These are phyloP conservation scores for Clonostachys rhizophaga DNA, from an alignment of 2,329 filamentous ascomycete species.

Conservation along the genomic window DNA sequence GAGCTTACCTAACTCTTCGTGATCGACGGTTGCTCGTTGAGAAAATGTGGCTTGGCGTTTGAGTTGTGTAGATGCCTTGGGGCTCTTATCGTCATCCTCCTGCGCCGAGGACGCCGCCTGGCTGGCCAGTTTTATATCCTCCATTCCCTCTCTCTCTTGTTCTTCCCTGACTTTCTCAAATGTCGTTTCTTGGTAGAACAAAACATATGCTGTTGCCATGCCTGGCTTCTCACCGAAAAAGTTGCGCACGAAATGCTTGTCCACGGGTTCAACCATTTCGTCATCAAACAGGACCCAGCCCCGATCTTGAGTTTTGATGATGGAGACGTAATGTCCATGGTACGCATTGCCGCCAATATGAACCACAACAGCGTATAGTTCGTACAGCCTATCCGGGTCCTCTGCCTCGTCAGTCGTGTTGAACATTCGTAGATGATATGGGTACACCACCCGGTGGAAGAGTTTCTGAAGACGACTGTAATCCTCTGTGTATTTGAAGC, in stretches of 20 bases:
- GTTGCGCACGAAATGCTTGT: constrained; percentile 92
- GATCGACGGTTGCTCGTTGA: constrained; percentile 35
- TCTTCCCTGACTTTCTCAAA: constrained; percentile 67
- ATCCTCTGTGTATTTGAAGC: constrained; percentile 98
- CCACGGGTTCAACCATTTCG: constrained; percentile 96
- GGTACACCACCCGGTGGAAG: constrained; percentile 95
- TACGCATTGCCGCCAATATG: constrained; percentile 97
- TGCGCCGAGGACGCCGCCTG: constrained; percentile 52
- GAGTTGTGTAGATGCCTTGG: constrained; percentile 14
- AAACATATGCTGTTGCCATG: constrained; percentile 89
- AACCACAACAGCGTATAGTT: constrained; percentile 94
- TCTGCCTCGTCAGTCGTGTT: constrained; percentile 96
- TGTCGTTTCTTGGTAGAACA: constrained; percentile 94
- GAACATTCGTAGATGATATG: constrained; percentile 92
- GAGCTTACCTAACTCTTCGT: constrained; percentile 51
- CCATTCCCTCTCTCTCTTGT: constrained; percentile 74
- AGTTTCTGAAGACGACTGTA: constrained; percentile 90
- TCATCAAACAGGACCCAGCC: constrained; percentile 98
- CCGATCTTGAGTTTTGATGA: constrained; percentile 94
- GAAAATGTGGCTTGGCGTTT: constrained; percentile 48
- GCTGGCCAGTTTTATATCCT: constrained; percentile 53
- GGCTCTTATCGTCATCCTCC: constrained; percentile 36
- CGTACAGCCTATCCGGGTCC: constrained; percentile 89
- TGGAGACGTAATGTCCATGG: constrained; percentile 95
- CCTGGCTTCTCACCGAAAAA: constrained; percentile 94